Base-by-base conservation (phyloP, 495 filamentous ascomycete species). In the Xanthoparmelia taractica region DNA sequence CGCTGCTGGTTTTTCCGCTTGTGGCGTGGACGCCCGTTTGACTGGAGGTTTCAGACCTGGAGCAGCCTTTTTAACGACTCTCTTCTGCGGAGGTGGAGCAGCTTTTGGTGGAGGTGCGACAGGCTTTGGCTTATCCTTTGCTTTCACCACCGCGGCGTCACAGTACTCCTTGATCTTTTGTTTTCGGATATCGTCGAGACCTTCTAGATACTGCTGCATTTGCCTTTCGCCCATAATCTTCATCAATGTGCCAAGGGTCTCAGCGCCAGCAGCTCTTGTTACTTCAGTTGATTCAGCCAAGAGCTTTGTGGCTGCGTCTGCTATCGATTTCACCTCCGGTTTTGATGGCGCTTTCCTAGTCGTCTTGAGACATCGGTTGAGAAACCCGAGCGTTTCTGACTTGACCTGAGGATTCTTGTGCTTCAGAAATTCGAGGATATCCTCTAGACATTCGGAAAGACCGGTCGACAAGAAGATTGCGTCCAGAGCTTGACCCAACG, bases 321-420 rank as follows among this genome's bases (percentile, higher is more conserved):
- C 88, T 38, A 97, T 94, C 27, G 83, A 83, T 65, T 90, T 88
- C 31, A 90, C 85, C 70, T 97, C 92, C 57, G 88, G 79, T 65
- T 93, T 92, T 58, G 83, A 79, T 12, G 95, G 95, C 8, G 89
- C 89, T 23, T 91, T 87, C 65, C 86, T 79, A 6, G 94, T 96
- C 2, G 84, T 92, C 65, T 88, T 85, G 37, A 99, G 82, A 73
- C 88, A 95, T 65, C 93, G 82, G 37, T 96, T 87, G 33, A 99
- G 78, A 65, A 97, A 96, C 64, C 87, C 91, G 70, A 96, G 84
- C 6, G 90, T 93, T 58, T 95, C 92, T 63, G 95, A 89, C 73
- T 99, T 99, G 57, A 99, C 87, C 67, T 96, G 92, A 0, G 94
- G 95, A 70, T 99, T 99, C 71, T 99, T 99, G 77, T 96, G 88